phyloP scores from a whole-genome alignment of 129 eudicot genomes.

The Flaveria trinervia region DNA sequence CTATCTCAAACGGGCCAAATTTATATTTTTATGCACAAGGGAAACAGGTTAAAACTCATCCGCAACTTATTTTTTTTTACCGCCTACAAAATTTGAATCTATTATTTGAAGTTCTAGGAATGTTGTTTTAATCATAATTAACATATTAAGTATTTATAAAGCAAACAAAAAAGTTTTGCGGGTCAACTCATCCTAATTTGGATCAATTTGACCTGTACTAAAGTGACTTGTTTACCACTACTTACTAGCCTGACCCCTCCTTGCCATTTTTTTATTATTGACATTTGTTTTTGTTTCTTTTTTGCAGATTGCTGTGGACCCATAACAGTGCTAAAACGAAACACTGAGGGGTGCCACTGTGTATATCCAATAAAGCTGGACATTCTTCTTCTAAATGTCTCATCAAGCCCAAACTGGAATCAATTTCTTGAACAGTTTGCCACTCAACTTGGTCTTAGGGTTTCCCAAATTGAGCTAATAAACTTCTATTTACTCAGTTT shows the following conservation, averaged over 20 bases:
- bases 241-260: neutral
- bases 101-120: neutral
- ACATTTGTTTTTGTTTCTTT: conserved; percentile 24
- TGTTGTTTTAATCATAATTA: neutral
- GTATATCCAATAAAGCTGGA: conserved; percentile 90
- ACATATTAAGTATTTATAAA: neutral
- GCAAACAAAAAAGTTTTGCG: neutral
- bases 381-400: conserved; percentile 75
- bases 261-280: neutral
- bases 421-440: conserved; percentile 75
- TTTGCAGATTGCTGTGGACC: conserved; percentile 88
- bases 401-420: conserved; percentile 81
- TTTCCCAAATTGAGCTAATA: conserved; percentile 78
- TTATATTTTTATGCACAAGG: neutral
- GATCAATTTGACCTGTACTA: neutral
- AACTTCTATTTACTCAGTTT: conserved; percentile 70
- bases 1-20: conserved; percentile 3
- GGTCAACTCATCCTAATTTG: neutral
- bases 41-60: neutral
- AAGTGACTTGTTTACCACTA: neutral
- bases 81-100: neutral
- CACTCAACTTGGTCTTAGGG: conserved; percentile 64
- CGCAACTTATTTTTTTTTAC: neutral
- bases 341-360: conserved; percentile 70
- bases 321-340: conserved; percentile 75